Evolutionary conservation across 169 alveolate genomes (phyloP).

Genomic region (Plasmodium relictum): DNA sequence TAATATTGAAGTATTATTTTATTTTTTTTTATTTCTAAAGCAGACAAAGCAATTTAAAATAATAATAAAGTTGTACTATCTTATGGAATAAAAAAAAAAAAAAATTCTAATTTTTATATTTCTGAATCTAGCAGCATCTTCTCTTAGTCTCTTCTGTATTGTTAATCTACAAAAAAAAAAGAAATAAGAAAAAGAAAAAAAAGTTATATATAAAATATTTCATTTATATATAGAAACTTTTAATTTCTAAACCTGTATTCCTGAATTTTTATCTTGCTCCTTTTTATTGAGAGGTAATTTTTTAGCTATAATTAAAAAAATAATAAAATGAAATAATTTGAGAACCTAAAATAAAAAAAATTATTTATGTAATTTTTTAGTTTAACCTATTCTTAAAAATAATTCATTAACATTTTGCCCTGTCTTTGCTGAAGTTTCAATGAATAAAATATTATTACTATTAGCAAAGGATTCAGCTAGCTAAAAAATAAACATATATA

Average conservation of each 20-base stretch:
- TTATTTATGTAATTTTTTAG: neutral
- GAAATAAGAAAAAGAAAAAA: neutral
- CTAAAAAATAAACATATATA: conserved; percentile 28
- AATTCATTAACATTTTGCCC: conserved; percentile 92
- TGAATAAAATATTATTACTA: conserved; percentile 89
- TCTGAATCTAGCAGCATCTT: conserved; percentile 29
- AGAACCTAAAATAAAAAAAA: neutral
- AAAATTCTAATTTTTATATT: neutral
- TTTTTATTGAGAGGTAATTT: conserved; percentile 73
- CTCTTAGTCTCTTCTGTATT: conserved; percentile 54
- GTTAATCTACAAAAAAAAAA: conserved; percentile 27
- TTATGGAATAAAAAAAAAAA: neutral
- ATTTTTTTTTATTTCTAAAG: neutral
- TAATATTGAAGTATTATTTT: neutral
- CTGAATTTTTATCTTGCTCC: conserved; percentile 50
- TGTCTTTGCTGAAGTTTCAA: conserved; percentile 95
- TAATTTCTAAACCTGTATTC: conserved; percentile 56
- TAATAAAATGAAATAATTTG: conserved; percentile 3
- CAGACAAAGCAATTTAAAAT: neutral
- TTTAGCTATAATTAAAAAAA: conserved; percentile 54
- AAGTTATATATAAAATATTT: neutral
- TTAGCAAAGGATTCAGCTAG: conserved; percentile 89
- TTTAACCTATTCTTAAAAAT: conserved; percentile 85
- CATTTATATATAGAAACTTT: neutral
- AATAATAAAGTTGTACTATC: neutral